phyloP scores from a whole-genome alignment of 2,329 filamentous ascomycete genomes.

The Coniosporium tulheliwenetii region DNA sequence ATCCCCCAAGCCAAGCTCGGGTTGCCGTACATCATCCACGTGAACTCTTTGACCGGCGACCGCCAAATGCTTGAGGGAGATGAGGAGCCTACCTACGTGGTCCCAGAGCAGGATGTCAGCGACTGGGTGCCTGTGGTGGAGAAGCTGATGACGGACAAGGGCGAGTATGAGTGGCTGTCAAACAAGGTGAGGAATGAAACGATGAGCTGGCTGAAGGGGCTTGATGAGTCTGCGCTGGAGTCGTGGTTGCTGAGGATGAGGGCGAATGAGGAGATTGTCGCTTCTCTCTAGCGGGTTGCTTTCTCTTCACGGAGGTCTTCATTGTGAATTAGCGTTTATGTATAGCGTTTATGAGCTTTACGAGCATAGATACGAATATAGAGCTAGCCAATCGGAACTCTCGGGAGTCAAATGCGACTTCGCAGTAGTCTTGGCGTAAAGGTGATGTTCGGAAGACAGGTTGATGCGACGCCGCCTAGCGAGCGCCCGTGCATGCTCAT shows the following conservation, averaged over 20 bases:
- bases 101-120: slow-evolving; percentile 4
- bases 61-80: not conserved
- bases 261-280: not conserved
- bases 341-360: no score
- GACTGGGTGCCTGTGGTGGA: slow-evolving; percentile 1
- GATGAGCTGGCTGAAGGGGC: not conserved
- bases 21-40: slow-evolving; percentile 1
- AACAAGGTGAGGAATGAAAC: not conserved
- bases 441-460: not conserved
- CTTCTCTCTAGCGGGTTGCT: no score
- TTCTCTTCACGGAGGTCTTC: no score
- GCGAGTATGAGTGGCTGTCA: slow-evolving; percentile 1
- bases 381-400: no score
- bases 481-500: no score
- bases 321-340: no score
- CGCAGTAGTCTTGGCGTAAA: not conserved
- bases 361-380: no score
- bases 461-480: no score
- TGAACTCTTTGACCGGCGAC: slow-evolving; percentile 2
- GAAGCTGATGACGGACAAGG: slow-evolving; percentile 1
- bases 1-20: slow-evolving; percentile 7
- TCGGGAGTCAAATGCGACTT: no score
- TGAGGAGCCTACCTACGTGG: slow-evolving; percentile 1
- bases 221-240: not conserved
- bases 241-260: not conserved